Conservation (phyloP, 306 rosid genomes). For the Gynostemma pentaphyllum region DNA sequence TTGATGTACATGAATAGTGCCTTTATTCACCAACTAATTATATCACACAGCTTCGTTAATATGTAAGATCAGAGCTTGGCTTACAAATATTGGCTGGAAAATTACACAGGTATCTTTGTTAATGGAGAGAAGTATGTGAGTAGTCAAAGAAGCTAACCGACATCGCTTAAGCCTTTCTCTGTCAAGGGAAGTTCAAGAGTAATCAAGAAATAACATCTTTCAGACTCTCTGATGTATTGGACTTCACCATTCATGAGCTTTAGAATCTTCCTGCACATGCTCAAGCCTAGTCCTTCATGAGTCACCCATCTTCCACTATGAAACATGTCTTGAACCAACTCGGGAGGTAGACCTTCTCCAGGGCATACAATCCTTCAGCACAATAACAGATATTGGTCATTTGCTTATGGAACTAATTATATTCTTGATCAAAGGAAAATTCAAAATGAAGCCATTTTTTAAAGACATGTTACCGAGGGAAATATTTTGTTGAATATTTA, state of each 20-base stretch:
- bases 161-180: constrained; percentile 21
- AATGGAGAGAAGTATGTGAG: background rate
- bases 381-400: background rate
- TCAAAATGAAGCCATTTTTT: background rate
- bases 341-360: constrained; percentile 92
- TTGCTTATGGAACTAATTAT: background rate
- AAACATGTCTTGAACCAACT: constrained; percentile 88
- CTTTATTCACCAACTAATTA: constrained; percentile 6
- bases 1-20: background rate
- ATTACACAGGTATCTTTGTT: constrained; percentile 7
- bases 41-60: background rate
- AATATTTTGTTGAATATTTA: background rate
- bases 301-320: constrained; percentile 67
- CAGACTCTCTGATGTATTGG: constrained; percentile 90
- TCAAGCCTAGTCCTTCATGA: constrained; percentile 85
- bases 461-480: too few relatives aligned
- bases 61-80: constrained; percentile 4
- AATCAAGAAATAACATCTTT: constrained; percentile 70
- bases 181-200: constrained; percentile 77
- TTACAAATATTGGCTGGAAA: constrained; percentile 4
- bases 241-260: constrained; percentile 90
- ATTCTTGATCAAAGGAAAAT: background rate
- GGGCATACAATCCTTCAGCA: constrained; percentile 83
- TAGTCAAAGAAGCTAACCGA: constrained; percentile 22
- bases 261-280: constrained; percentile 87